phyloP scores from a whole-genome alignment of 192 early-diverging fungal species.

The Obelidium mucronatum region DNA sequence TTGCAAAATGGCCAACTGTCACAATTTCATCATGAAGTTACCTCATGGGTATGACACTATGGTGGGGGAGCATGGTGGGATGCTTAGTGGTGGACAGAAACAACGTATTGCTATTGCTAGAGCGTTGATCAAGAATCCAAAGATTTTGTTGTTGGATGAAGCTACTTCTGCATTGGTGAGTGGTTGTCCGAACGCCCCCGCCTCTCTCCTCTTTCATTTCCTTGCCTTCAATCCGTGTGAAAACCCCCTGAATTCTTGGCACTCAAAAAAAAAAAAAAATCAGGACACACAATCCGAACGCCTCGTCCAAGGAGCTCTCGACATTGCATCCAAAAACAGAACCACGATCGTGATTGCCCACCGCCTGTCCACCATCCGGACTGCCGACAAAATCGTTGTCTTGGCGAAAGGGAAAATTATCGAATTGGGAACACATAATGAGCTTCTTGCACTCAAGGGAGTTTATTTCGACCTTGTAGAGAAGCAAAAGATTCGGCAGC shows the following conservation, averaged over 20 bases:
- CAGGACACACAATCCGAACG: conserved; percentile 60
- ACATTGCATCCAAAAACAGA: conserved; percentile 57
- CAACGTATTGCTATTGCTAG: conserved; percentile 97
- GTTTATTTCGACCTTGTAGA: conserved; percentile 76
- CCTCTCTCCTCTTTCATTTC: background rate
- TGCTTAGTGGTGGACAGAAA: conserved; percentile 91
- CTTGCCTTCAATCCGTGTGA: conserved; percentile 1
- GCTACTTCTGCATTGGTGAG: conserved; percentile 58
- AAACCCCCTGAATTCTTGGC: too few relatives aligned
- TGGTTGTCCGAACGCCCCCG: background rate
- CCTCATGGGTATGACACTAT: conserved; percentile 82
- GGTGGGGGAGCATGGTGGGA: conserved; percentile 77
- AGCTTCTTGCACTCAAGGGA: conserved; percentile 62
- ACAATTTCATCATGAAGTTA: conserved; percentile 84
- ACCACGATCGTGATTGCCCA: conserved; percentile 96
- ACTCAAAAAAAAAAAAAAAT: background rate
- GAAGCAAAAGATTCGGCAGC: conserved; percentile 63
- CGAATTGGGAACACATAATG: conserved; percentile 84
- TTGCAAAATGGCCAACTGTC: conserved; percentile 70
- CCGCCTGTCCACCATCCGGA: conserved; percentile 87
- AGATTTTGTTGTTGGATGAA: conserved; percentile 74
- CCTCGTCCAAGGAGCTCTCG: conserved; percentile 58
- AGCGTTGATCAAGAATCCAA: conserved; percentile 85
- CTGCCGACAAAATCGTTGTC: conserved; percentile 69
- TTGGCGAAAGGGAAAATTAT: conserved; percentile 58